Percentiles rank a stretch among this genome's conserved stretches.
Evolutionary conservation across 2,329 filamentous ascomycete genomes (phyloP).

Genomic region (Phialophora tarda): DNA sequence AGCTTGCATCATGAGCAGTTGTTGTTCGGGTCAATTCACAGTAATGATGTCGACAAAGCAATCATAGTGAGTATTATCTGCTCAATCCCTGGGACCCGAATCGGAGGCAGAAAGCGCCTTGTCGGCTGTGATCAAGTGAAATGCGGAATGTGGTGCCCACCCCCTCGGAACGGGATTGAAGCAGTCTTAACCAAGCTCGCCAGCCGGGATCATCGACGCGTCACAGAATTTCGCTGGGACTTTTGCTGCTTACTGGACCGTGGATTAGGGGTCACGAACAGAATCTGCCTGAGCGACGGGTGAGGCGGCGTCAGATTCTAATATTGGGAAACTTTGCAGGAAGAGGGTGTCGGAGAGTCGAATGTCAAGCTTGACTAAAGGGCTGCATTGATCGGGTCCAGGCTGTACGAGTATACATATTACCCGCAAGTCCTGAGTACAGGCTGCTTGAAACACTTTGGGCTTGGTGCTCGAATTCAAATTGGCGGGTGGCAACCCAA

Average conservation of each 20-base stretch:
- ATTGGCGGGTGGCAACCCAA: conserved; percentile 1
- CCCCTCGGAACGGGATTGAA: neutral
- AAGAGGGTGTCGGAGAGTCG: neutral
- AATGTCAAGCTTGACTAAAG: neutral
- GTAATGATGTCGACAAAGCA: neutral
- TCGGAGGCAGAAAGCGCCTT: neutral
- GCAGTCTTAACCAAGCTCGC: neutral
- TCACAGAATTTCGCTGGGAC: neutral
- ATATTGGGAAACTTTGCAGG: neutral
- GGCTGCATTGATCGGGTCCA: neutral
- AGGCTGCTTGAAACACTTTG: neutral
- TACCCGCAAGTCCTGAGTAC: neutral
- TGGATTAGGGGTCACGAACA: neutral
- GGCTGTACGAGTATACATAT: neutral
- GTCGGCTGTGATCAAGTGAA: neutral
- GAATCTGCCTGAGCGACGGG: neutral
- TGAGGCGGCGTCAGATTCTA: neutral
- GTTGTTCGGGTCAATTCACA: neutral
- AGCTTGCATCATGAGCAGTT: conserved; percentile 14
- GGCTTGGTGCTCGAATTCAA: neutral
- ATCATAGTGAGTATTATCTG: neutral
- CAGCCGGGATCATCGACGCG: neutral
- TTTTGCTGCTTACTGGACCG: conserved; percentile 14
- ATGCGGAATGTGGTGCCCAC: neutral
- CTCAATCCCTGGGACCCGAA: neutral